Conservation (phyloP, 495 filamentous ascomycete genomes). For the Chaetomium cochliodes region DNA sequence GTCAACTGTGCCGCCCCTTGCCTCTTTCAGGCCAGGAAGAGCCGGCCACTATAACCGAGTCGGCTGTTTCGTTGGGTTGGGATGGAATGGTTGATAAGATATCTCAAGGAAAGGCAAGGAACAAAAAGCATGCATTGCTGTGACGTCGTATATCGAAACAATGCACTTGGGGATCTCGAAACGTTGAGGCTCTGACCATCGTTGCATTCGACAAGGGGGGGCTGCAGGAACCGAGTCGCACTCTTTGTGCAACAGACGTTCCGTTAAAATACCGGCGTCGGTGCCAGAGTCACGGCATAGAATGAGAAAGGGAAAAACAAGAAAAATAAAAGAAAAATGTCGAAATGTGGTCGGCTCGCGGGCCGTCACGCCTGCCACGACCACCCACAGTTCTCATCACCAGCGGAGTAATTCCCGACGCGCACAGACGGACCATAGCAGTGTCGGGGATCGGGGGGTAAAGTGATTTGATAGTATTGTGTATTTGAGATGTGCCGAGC, state of each 20-base stretch:
- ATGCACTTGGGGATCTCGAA: neutral
- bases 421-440: neutral
- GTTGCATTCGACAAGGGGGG: too few species aligned
- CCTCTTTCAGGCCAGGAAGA: conserved; percentile 29
- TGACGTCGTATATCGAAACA: neutral
- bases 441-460: neutral
- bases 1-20: conserved; percentile 35
- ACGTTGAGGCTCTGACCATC: neutral
- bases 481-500: too few species aligned
- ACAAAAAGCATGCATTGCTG: neutral
- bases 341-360: neutral
- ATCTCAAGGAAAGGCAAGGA: neutral
- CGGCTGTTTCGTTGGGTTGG: conserved; percentile 33
- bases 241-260: too few species aligned
- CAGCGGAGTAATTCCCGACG: neutral
- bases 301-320: neutral
- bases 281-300: neutral
- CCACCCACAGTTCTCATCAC: too few species aligned
- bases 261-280: too few species aligned
- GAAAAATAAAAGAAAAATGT: neutral
- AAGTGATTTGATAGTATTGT: too few species aligned
- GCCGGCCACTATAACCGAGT: conserved; percentile 35
- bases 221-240: too few species aligned
- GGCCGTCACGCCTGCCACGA: neutral
- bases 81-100: too few species aligned